A percentile compares a stretch with the other conserved stretches of the same genome.
Conservation (phyloP, 1,284 basidiomycete species). For the Flammula alnicola region DNA sequence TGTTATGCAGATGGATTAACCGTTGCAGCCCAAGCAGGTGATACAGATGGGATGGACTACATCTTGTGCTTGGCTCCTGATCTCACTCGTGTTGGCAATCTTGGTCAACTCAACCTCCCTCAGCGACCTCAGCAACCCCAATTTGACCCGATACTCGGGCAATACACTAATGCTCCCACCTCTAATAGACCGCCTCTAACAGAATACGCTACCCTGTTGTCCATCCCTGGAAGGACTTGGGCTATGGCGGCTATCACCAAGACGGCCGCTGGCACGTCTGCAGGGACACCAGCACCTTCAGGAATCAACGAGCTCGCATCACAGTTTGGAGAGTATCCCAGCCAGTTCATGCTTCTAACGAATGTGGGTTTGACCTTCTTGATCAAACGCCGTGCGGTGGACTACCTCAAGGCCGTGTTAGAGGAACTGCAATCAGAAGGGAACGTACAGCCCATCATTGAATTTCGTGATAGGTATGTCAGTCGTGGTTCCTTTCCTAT, state of each 20-base stretch:
- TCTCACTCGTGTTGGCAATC: constrained; percentile 65
- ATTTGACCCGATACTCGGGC: constrained; percentile 31
- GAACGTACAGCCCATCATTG: constrained; percentile 70
- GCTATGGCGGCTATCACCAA: constrained; percentile 69
- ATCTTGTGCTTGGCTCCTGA: constrained; percentile 80
- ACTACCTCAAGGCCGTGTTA: constrained; percentile 77
- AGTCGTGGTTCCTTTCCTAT: constrained; percentile 9
- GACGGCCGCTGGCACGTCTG: constrained; percentile 34
- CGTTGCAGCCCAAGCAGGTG: constrained; percentile 71
- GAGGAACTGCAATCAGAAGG: constrained; percentile 74
- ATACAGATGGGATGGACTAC: constrained; percentile 75
- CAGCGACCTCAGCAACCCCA: constrained; percentile 41
- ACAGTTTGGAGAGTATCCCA: constrained; percentile 74
- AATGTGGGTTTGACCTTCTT: constrained; percentile 85
- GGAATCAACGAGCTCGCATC: constrained; percentile 80
- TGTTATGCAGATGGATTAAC: constrained; percentile 69
- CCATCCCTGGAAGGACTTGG: constrained; percentile 85
- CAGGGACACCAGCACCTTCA: constrained; percentile 51
- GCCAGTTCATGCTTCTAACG: constrained; percentile 86
- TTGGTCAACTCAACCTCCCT: constrained; percentile 62
- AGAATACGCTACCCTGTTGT: constrained; percentile 76
- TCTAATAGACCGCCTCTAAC: constrained; percentile 65
- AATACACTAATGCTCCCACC: constrained; percentile 45
- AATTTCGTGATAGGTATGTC: constrained; percentile 71
- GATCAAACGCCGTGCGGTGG: constrained; percentile 83